Conservation (phyloP, 2,329 filamentous ascomycete species). For the Colletotrichum limetticola region DNA sequence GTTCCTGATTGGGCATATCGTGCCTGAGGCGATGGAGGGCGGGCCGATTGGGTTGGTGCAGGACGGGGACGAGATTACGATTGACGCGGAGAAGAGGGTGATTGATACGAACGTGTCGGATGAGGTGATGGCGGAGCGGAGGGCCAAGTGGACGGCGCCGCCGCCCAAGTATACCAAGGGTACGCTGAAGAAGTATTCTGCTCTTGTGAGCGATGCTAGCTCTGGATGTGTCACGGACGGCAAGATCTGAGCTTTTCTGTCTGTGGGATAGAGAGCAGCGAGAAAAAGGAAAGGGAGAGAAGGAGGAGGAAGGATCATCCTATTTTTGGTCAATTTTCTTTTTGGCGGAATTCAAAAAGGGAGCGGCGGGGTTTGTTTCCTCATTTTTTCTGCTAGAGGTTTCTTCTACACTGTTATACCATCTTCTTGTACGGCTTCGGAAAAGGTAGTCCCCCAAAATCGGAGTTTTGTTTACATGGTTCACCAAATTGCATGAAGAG, state of each 20-base stretch:
- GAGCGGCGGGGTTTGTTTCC: background rate
- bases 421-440: conserved; percentile 35
- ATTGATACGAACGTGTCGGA: conserved; percentile 75
- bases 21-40: conserved; percentile 86
- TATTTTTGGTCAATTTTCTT: background rate
- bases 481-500: no score
- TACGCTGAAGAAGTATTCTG: conserved; percentile 77
- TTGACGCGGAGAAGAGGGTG: conserved; percentile 81
- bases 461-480: conserved; percentile 31
- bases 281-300: no score
- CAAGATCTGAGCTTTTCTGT: conserved; percentile 22
- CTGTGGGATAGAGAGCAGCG: no score
- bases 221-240: conserved; percentile 68
- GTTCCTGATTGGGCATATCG: conserved; percentile 88
- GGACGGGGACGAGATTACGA: conserved; percentile 83
- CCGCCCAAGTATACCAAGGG: conserved; percentile 68
- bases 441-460: conserved; percentile 34
- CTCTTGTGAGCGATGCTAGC: conserved; percentile 67
- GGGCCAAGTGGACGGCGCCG: conserved; percentile 71
- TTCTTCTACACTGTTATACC: conserved; percentile 30
- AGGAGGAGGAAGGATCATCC: background rate
- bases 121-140: conserved; percentile 69
- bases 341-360: background rate
- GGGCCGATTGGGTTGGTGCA: conserved; percentile 86
- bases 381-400: conserved; percentile 12